Conservation (phyloP, 805 yeast genomes). For the Wickerhamomyces rabaulensis region DNA sequence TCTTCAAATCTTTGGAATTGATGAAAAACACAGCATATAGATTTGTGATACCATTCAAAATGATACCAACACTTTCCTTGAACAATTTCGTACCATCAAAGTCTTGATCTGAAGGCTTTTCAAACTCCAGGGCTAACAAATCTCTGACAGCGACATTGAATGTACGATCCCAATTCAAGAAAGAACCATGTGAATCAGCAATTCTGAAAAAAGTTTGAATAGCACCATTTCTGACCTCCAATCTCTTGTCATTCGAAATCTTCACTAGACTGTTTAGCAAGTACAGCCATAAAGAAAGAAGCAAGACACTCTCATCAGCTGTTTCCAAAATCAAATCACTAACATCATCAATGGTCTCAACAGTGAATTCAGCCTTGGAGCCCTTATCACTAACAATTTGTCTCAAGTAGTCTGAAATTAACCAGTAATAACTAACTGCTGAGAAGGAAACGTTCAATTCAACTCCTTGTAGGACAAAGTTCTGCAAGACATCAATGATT, state of each 20-base stretch:
- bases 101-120: slow-evolving; percentile 14
- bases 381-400: slow-evolving; percentile 1
- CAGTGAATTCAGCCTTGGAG: slow-evolving; percentile 5
- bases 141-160: slow-evolving; percentile 56
- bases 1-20: slow-evolving; percentile 26
- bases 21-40: slow-evolving; percentile 51
- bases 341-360: slow-evolving; percentile 20
- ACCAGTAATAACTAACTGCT: slow-evolving; percentile 89
- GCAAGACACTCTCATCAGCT: slow-evolving; percentile 21
- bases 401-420: slow-evolving; percentile 72
- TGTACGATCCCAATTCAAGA: slow-evolving; percentile 65
- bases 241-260: slow-evolving; percentile 58
- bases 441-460: slow-evolving; percentile 89
- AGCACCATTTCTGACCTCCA: slow-evolving; percentile 86
- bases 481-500: slow-evolving; percentile 65
- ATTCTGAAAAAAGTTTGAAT: slow-evolving; percentile 84
- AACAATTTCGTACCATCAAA: slow-evolving; percentile 35
- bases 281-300: slow-evolving; percentile 55
- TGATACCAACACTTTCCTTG: slow-evolving; percentile 57
- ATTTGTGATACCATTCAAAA: slow-evolving; percentile 61
- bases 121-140: slow-evolving; percentile 29
- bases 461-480: slow-evolving; percentile 62
- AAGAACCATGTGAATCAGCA: slow-evolving; percentile 61
- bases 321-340: slow-evolving; percentile 19
- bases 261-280: slow-evolving; percentile 56